These are phyloP conservation scores for Claviceps sp. DNA, from an alignment of 2,329 filamentous ascomycete genomes.

Conservation along the genomic window DNA sequence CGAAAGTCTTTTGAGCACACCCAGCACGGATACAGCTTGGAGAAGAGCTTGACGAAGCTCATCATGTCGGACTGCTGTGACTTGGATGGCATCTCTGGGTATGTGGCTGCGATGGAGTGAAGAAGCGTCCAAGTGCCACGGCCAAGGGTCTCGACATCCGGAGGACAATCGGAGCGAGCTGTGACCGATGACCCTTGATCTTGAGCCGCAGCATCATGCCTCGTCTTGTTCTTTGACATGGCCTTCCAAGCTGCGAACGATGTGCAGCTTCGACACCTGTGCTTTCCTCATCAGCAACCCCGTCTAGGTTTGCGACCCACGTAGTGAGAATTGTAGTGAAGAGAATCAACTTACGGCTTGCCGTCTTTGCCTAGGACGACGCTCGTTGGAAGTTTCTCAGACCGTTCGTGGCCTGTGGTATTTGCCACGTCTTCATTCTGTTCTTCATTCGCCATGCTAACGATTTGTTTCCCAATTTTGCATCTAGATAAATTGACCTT, in stretches of 20 bases:
- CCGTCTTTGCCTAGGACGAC: constrained; percentile 67
- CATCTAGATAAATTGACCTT: not conserved
- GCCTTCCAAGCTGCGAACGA: constrained; percentile 17
- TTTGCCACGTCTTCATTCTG: constrained; percentile 16
- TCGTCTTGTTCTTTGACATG: constrained; percentile 16
- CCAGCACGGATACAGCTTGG: constrained; percentile 89
- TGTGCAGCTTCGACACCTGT: constrained; percentile 21
- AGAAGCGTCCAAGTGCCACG: constrained; percentile 87
- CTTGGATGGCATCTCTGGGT: constrained; percentile 56
- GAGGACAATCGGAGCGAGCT: constrained; percentile 58
- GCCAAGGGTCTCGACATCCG: constrained; percentile 78
- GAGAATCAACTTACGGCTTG: constrained; percentile 54
- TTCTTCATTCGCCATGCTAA: constrained; percentile 25
- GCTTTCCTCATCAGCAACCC: not conserved
- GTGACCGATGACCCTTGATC: constrained; percentile 11
- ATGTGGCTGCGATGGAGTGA: constrained; percentile 79
- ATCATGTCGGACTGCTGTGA: constrained; percentile 63
- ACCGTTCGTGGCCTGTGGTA: constrained; percentile 16
- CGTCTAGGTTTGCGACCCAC: not conserved
- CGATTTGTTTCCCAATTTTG: not conserved
- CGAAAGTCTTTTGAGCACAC: constrained; percentile 88
- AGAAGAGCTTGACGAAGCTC: constrained; percentile 68
- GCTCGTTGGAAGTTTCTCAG: constrained; percentile 52
- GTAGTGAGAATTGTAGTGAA: not conserved
- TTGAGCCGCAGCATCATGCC: constrained; percentile 5